Base-by-base conservation (phyloP, 768 basidiomycete genomes). In the Dentipellis sp. region DNA sequence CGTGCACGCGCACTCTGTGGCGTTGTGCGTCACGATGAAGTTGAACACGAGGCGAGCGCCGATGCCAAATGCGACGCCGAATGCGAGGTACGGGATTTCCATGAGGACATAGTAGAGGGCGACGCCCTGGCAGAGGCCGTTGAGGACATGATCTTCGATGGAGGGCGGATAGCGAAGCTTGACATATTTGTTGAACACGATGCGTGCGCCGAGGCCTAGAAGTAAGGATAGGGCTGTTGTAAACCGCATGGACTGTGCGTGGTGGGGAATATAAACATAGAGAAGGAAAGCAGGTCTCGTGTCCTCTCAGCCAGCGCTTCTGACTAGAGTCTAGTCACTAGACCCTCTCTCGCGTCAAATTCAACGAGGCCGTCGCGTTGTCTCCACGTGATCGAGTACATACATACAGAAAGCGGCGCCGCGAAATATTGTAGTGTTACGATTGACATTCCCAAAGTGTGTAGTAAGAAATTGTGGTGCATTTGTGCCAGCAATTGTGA, bases 91-190 rank as follows among this genome's bases (percentile, higher is more conserved):
- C 49, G 77, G 75, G 55, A 76, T 75, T 65, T 78, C 74, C 63
- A 72, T 80, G 59, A 80, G 75, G 54, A 84, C 75, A 64, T 80
- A 84, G 63, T 88, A 84, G 52, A 91, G 73, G 22, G 79, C 84
- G 60, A 87, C 80, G 51, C 88, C 88, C 68, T 89, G 85, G 77
- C 85, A 83, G 62, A 84, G 76, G 52, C 88, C 88, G 52, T 79
- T 70, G 56, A 91, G 80, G 65, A 89, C 70, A 63, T 76, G 75
- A 64, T 86, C 80, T 57, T 78, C 78, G 42, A 84, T 68, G 61
- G 79, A 70, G 23, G 78, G 59, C 19, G 66, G 63, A 63, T 57
- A 59, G 29, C 68, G 57, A 72, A 73, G 59, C 71, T 72, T 59
- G 74, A 79, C 60, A 81, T 65, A 69, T 58, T 76, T 74, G 71